Base-by-base conservation (phyloP, 1,284 basidiomycete species). In the Phylloporus sp. region DNA sequence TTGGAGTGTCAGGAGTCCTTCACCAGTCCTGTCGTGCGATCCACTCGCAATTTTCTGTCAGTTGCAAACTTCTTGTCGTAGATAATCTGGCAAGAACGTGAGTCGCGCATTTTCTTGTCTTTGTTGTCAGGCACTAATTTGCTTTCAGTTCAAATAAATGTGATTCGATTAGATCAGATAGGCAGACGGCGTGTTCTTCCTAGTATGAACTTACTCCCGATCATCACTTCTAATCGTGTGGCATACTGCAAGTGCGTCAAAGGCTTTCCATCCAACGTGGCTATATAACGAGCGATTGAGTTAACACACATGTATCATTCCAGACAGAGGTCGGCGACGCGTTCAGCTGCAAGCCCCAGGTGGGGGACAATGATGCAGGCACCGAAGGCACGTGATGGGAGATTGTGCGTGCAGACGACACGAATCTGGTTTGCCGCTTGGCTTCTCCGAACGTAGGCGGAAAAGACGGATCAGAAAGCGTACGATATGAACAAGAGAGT, bases 381-480 rank as follows among this genome's bases (percentile, higher is more conserved):
- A 81, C 97, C 96, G 80, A 99, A 98, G 66, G 94, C 89, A 76
- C 93, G 92, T 69, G 98, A 94, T 72, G 98, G 97, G 74, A 99
- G 92, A 89, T 99, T 99, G 77, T 90, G 88, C 72, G 86, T 86
- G 90, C 96, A 98, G 84, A 98, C 96, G 69, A 98, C 95, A 72
- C 96, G 93, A 77, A 98, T 85, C 81, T 95, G 70, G 96, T 88
- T 81, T 95, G 93, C 78, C 89, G 87, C 86, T 97, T 96, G 68
- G 95, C 96, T 80, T n/a, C 91, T 92, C 90, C 99, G 99, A 74
- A 99, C 95, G 82, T 93, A 99, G 67, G 97, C 97, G 51, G 37
- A 20, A 26, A 28, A 5, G 22, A n/a, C 34, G 18, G 29, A 46
- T 60, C 39, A 64, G 37, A 17, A 28, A 42, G 15, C 56, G 28